Percentiles rank a stretch among this genome's conserved stretches.
These are phyloP conservation scores for Mycena olivaceomarginata DNA, from an alignment of 768 basidiomycete genomes.

Conservation along the genomic window DNA sequence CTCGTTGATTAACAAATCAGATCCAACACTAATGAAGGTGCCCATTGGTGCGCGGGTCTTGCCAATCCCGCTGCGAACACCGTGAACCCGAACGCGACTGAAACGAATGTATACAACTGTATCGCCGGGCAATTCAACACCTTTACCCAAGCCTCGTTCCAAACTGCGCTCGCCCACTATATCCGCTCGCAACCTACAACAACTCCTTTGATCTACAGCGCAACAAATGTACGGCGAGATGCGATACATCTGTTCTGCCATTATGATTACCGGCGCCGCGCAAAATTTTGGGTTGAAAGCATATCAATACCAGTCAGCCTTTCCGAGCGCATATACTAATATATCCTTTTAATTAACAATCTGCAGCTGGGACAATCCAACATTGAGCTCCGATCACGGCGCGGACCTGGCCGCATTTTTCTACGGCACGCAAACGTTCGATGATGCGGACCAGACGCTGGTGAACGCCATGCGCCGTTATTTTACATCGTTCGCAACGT, in stretches of 20 bases:
- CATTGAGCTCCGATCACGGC: neutral
- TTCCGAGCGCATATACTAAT: neutral
- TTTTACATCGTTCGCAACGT: neutral
- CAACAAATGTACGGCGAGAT: constrained; percentile 69
- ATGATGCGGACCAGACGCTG: neutral
- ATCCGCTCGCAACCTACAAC: constrained; percentile 58
- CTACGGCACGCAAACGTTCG: neutral
- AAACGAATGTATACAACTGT: constrained; percentile 63
- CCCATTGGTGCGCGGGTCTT: constrained; percentile 60
- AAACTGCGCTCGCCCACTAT: constrained; percentile 52
- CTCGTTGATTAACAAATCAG: constrained; percentile 36
- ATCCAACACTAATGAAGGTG: constrained; percentile 67
- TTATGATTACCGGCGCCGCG: constrained; percentile 57
- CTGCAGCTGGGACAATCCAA: constrained; percentile 6
- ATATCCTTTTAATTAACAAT: too few species aligned
- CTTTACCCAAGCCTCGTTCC: constrained; percentile 53
- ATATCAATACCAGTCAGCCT: constrained; percentile 61
- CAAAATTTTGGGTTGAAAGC: constrained; percentile 44
- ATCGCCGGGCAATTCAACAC: constrained; percentile 60
- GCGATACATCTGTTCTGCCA: constrained; percentile 63
- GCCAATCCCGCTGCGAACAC: constrained; percentile 61
- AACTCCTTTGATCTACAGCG: constrained; percentile 60
- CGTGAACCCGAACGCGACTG: constrained; percentile 58
- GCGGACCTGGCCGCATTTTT: neutral
- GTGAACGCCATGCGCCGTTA: neutral